Base-by-base conservation (phyloP, 2,329 filamentous ascomycete genomes). In the Sporothrix sp. region DNA sequence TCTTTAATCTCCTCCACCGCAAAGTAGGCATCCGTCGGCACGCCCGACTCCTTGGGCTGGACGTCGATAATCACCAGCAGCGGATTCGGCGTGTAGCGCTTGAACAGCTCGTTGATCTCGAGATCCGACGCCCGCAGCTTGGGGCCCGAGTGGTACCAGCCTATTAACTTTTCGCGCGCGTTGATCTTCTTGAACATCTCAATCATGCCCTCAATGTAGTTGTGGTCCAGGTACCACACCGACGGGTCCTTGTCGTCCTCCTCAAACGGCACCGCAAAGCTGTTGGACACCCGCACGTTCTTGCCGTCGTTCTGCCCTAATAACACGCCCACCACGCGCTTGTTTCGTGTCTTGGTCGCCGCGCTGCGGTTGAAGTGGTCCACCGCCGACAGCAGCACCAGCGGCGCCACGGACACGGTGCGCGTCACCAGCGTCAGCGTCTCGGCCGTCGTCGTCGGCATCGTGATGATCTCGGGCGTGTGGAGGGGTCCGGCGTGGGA, bases 161-260 rank as follows among this genome's bases (percentile, higher is more conserved):
- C 93, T 77, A 98, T 94, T 67, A 98, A 79, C 81, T 97, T 97
- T 74, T 98, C 93, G 57, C 87, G 78, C 55, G 93, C 93, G 73
- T 98, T 98, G 76, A 98, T 90, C 74, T 97, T 97, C 77, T 98
- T 98, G 79, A 98, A 98, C 93, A 98, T 98, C 70, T 97, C 93
- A 72, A 93, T 95, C 93, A 98, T 98, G 61, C 85, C 87, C 71
- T 98, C 93, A 68, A 98, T 87, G 64, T 96, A 98, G 78, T 97
- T 97, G 78, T 98, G 93, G 68, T 98, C 93, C 58, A 98, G 73
- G 67, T 97, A 98, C 93, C 93, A 98, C 65, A 98, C 93, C 32
- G 91, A 94, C 3, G 91, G 91, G 66, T 98, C 90, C 71, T 95
- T 95, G 63, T 96, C 93, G 67, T 98, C 93, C 73, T 98, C 93